Evolutionary conservation across 192 early-diverging fungal genomes (phyloP).

Genomic region (Coemansia sp.): DNA sequence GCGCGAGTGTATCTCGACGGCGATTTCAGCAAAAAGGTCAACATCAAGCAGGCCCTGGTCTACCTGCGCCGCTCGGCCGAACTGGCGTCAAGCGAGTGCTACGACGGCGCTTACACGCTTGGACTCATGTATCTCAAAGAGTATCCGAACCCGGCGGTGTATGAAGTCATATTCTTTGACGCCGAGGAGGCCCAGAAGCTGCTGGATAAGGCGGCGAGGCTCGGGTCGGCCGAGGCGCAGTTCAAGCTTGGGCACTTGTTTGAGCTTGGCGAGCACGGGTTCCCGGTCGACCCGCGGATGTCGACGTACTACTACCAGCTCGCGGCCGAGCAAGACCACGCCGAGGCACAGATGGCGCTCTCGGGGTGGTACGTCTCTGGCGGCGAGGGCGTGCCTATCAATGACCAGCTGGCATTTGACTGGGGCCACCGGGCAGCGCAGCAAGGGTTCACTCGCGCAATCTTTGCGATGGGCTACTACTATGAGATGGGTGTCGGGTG

Average conservation of each 20-base stretch:
- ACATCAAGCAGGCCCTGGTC: conserved; percentile 78
- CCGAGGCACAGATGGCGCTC: conserved; percentile 85
- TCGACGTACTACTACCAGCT: conserved; percentile 80
- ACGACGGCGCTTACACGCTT: conserved; percentile 76
- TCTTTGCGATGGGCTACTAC: conserved; percentile 93
- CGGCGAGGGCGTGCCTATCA: conserved; percentile 64
- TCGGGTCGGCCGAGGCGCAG: conserved; percentile 74
- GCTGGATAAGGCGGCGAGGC: conserved; percentile 70
- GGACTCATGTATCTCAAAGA: conserved; percentile 80
- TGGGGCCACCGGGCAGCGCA: conserved; percentile 85
- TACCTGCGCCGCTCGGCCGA: conserved; percentile 81
- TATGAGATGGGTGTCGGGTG: conserved; percentile 78
- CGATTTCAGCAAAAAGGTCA: conserved; percentile 65
- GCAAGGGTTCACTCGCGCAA: conserved; percentile 74
- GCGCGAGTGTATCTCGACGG: conserved; percentile 78
- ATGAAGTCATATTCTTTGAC: conserved; percentile 71
- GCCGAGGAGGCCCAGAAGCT: conserved; percentile 75
- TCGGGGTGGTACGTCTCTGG: conserved; percentile 87
- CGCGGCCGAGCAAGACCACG: conserved; percentile 79
- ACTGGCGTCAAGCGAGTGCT: conserved; percentile 68
- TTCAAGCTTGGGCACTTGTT: conserved; percentile 80
- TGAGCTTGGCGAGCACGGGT: conserved; percentile 78
- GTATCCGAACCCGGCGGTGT: conserved; percentile 62
- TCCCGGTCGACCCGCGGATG: conserved; percentile 63
- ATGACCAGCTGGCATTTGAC: conserved; percentile 76